Conservation (phyloP, 225 moss, liverwort and hornwort genomes). For the Sphagnum contortum region DNA sequence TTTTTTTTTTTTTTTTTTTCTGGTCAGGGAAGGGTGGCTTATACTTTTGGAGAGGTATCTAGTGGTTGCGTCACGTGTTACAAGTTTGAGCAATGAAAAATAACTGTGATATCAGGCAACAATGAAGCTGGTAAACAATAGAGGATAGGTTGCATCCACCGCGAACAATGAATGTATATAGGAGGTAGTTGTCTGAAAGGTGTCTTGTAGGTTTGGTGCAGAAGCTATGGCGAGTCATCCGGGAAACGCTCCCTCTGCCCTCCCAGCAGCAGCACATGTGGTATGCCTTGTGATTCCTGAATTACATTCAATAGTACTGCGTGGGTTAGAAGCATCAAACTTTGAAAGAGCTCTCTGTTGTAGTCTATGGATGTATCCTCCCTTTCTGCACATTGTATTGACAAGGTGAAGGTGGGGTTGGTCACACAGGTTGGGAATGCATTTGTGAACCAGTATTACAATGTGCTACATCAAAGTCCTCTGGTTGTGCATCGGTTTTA, state of each 20-base stretch:
- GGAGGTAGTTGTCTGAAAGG: too few relatives aligned
- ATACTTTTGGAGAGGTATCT: too few relatives aligned
- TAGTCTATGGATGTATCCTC: background rate
- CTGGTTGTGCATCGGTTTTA: slow-evolving; percentile 87
- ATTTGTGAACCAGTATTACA: slow-evolving; percentile 92
- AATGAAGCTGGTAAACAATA: too few relatives aligned
- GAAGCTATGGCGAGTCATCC: slow-evolving; percentile 83
- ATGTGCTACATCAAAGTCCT: slow-evolving; percentile 75
- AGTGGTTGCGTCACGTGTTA: too few relatives aligned
- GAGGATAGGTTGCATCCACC: too few relatives aligned
- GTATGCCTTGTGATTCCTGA: too few relatives aligned
- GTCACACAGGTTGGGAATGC: slow-evolving; percentile 79
- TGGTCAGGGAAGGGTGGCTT: too few relatives aligned
- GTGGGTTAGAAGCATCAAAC: background rate
- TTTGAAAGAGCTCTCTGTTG: too few relatives aligned
- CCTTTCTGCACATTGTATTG: background rate
- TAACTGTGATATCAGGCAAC: too few relatives aligned
- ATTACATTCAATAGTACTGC: background rate
- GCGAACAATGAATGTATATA: too few relatives aligned
- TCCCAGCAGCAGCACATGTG: slow-evolving; percentile 65
- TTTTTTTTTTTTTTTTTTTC: too few relatives aligned
- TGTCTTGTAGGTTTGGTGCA: slow-evolving; percentile 9
- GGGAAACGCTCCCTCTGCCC: slow-evolving; percentile 36
- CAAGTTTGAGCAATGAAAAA: too few relatives aligned
- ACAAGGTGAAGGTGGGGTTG: background rate